These are phyloP conservation scores for Lenzites betulinus DNA, from an alignment of 768 basidiomycete species.

Conservation along the genomic window DNA sequence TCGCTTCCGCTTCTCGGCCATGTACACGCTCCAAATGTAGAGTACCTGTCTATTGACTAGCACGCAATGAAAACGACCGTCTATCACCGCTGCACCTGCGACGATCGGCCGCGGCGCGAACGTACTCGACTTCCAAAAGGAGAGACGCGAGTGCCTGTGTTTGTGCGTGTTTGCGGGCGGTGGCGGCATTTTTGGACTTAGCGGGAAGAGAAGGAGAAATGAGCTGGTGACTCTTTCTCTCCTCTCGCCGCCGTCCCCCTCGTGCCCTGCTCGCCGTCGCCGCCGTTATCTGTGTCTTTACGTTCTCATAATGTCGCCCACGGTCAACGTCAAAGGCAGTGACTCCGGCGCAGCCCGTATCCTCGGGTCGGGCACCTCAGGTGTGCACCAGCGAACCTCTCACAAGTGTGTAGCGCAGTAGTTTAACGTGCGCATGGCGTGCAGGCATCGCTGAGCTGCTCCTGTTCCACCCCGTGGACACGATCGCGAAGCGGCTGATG, in stretches of 20 bases:
- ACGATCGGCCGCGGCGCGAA: not conserved
- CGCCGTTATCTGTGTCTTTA: not conserved
- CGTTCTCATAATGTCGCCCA: conserved; percentile 47
- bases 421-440: not conserved
- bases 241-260: not conserved
- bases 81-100: not conserved
- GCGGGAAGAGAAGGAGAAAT: not conserved
- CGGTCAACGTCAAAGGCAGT: conserved; percentile 49
- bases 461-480: conserved; percentile 96
- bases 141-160: not conserved
- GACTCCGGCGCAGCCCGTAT: conserved; percentile 91
- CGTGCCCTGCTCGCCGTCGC: not conserved
- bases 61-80: not conserved
- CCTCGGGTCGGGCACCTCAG: conserved; percentile 90
- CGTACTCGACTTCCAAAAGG: not conserved
- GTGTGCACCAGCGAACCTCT: conserved; percentile 43
- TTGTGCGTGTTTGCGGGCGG: conserved; percentile 12
- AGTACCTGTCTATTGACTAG: not conserved
- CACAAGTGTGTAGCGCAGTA: not conserved
- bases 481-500: conserved; percentile 98
- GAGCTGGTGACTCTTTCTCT: not conserved
- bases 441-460: conserved; percentile 92
- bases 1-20: not conserved
- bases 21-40: not conserved
- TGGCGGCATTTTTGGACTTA: conserved; percentile 11